These are phyloP conservation scores for Plasmopara viticola DNA, from an alignment of 352 stramenopile species.

Conservation along the genomic window DNA sequence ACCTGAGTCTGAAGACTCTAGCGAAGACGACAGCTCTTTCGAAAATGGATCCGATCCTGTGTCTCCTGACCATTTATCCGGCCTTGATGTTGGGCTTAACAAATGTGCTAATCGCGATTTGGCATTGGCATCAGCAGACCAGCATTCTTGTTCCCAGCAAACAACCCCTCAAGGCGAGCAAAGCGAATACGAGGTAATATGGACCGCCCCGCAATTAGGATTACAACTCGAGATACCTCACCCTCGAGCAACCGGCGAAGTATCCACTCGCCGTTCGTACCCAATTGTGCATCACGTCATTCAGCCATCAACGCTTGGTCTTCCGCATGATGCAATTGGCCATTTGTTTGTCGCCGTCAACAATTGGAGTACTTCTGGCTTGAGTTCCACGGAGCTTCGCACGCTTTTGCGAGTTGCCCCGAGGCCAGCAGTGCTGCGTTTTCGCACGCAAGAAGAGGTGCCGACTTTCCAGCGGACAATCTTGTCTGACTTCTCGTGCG, in stretches of 20 bases:
- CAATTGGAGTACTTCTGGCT: conserved; percentile 18
- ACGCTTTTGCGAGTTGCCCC: conserved; percentile 26
- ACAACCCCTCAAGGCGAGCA: conserved; percentile 1
- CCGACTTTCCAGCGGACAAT: conserved; percentile 17
- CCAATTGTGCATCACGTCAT: conserved; percentile 27
- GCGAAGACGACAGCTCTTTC: conserved; percentile 14
- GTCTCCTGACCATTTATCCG: background rate
- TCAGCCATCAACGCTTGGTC: conserved; percentile 27
- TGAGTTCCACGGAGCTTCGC: conserved; percentile 23
- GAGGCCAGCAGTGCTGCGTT: conserved; percentile 33
- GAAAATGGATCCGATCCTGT: conserved; percentile 4
- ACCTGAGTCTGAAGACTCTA: conserved; percentile 7
- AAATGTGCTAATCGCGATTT: conserved; percentile 7
- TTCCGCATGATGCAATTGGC: conserved; percentile 27
- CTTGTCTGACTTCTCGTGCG: conserved; percentile 14
- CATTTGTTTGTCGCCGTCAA: conserved; percentile 39
- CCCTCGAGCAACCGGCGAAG: background rate
- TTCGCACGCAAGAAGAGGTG: conserved; percentile 14
- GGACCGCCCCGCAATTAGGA: conserved; percentile 21
- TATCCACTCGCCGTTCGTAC: conserved; percentile 6
- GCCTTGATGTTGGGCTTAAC: conserved; percentile 4
- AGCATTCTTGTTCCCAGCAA: conserved; percentile 6
- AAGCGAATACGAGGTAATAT: conserved; percentile 29
- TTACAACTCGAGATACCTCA: conserved; percentile 24
- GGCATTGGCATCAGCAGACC: conserved; percentile 3